A percentile compares a stretch with the other conserved stretches of the same genome.
Evolutionary conservation across 352 stramenopile species (phyloP).

Genomic region (Pythium periplocum): DNA sequence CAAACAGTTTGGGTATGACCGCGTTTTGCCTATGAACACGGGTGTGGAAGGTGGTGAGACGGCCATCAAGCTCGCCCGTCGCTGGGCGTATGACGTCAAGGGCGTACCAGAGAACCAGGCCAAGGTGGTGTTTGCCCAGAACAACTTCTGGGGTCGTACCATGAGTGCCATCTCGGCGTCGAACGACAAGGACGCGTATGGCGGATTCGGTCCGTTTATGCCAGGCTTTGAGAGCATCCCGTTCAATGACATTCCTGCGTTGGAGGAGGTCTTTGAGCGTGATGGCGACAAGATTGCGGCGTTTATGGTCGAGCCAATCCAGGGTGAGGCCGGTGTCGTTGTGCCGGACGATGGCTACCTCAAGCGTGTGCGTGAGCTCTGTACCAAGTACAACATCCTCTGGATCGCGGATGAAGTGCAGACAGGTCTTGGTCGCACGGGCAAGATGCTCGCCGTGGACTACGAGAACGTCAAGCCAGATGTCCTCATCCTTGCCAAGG

Average conservation of each 20-base stretch:
- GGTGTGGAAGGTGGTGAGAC: slow-evolving; percentile 99
- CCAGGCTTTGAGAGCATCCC: slow-evolving; percentile 91
- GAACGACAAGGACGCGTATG: slow-evolving; percentile 85
- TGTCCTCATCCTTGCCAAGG: slow-evolving; percentile 96
- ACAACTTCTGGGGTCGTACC: slow-evolving; percentile 99
- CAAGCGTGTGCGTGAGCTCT: slow-evolving; percentile 85
- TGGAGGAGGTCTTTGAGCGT: slow-evolving; percentile 76
- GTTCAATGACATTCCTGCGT: slow-evolving; percentile 92
- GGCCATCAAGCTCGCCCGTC: slow-evolving; percentile 94
- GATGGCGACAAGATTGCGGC: slow-evolving; percentile 91
- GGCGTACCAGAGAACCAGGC: slow-evolving; percentile 89
- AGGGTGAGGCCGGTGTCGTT: slow-evolving; percentile 98
- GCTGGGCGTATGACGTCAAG: slow-evolving; percentile 98
- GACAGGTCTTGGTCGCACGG: slow-evolving; percentile 94
- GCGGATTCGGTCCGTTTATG: slow-evolving; percentile 97
- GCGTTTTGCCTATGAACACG: slow-evolving; percentile 98
- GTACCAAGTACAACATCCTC: slow-evolving; percentile 97
- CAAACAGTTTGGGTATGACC: slow-evolving; percentile 96
- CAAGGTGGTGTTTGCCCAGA: slow-evolving; percentile 94
- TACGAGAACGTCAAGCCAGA: slow-evolving; percentile 97
- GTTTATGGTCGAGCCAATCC: slow-evolving; percentile 99
- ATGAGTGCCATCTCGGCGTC: slow-evolving; percentile 95
- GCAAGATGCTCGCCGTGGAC: slow-evolving; percentile 95
- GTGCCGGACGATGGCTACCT: slow-evolving; percentile 97
- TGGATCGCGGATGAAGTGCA: slow-evolving; percentile 99